Evolutionary conservation across 2,329 filamentous ascomycete genomes (phyloP).

Genomic region (Arachnomyces sp.): DNA sequence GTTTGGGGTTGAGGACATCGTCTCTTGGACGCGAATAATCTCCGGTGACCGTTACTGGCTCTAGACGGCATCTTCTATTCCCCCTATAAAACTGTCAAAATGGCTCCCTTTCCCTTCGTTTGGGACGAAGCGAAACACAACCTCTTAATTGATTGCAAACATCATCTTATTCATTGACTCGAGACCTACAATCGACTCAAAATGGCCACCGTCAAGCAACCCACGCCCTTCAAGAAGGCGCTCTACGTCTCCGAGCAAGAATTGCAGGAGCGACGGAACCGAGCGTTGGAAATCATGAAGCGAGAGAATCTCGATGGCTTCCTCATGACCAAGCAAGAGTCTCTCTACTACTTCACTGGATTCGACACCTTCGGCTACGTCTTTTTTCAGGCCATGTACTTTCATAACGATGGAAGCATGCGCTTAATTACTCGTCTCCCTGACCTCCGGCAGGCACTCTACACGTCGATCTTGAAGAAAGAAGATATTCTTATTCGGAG

Average conservation of each 20-base stretch:
- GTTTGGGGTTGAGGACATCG: no score
- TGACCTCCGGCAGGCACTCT: conserved; percentile 27
- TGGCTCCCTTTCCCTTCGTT: no score
- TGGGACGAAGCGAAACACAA: no score
- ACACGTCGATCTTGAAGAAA: conserved; percentile 25
- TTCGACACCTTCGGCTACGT: conserved; percentile 31
- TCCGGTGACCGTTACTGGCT: no score
- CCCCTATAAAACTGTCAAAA: no score
- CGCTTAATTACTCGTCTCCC: conserved; percentile 23
- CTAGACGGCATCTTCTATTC: no score
- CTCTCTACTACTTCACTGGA: conserved; percentile 24
- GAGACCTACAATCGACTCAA: no score
- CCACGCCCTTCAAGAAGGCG: conserved; percentile 22
- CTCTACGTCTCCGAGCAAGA: conserved; percentile 21
- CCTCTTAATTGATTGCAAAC: no score
- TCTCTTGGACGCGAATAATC: no score
- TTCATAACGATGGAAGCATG: conserved; percentile 27
- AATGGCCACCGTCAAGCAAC: conserved; percentile 11
- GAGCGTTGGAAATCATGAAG: conserved; percentile 21
- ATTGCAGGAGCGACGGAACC: conserved; percentile 17
- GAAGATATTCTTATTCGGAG: conserved; percentile 24
- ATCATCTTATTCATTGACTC: no score
- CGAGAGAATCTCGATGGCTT: conserved; percentile 29
- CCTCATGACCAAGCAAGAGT: conserved; percentile 30
- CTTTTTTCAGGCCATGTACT: conserved; percentile 32